Evolutionary conservation across 75 land plant species (phyloP).

Genomic region (Picea glauca): DNA sequence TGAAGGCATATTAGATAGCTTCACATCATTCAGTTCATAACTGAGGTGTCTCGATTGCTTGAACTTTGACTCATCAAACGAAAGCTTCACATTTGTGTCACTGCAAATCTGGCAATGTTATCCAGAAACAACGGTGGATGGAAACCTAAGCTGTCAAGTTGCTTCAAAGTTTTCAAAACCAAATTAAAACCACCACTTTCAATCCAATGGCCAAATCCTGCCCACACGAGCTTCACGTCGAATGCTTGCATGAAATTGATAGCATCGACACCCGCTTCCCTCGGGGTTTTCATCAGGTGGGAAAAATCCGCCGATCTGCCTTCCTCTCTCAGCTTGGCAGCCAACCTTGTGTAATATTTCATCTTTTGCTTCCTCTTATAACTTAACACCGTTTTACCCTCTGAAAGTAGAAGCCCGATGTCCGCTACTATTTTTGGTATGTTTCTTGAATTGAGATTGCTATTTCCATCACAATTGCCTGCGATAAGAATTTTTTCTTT

Average conservation of each 20-base stretch:
- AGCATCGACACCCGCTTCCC: conserved; percentile 13
- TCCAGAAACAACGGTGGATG: conserved; percentile 17
- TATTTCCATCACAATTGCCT: neutral
- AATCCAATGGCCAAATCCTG: conserved; percentile 5
- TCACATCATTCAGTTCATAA: too few species aligned
- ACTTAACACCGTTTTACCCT: neutral
- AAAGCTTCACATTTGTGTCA: too few species aligned
- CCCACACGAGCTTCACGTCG: conserved; percentile 17
- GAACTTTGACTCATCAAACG: too few species aligned
- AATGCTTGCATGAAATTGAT: conserved; percentile 13
- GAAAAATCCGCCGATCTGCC: conserved; percentile 42
- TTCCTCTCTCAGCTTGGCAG: conserved; percentile 34
- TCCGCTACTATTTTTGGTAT: neutral
- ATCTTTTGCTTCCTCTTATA: neutral
- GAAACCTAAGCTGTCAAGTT: conserved; percentile 13
- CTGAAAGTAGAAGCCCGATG: neutral
- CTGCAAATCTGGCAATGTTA: neutral
- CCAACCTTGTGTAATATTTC: conserved; percentile 43
- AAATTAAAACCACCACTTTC: conserved; percentile 14
- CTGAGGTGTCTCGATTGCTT: too few species aligned
- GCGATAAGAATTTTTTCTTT: neutral
- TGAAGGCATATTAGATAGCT: too few species aligned
- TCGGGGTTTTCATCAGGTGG: neutral
- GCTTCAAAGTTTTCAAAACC: conserved; percentile 13
- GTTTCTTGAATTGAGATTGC: neutral